Conservation (phyloP, 306 rosid species). For the Oxytropis ochrocephala region DNA sequence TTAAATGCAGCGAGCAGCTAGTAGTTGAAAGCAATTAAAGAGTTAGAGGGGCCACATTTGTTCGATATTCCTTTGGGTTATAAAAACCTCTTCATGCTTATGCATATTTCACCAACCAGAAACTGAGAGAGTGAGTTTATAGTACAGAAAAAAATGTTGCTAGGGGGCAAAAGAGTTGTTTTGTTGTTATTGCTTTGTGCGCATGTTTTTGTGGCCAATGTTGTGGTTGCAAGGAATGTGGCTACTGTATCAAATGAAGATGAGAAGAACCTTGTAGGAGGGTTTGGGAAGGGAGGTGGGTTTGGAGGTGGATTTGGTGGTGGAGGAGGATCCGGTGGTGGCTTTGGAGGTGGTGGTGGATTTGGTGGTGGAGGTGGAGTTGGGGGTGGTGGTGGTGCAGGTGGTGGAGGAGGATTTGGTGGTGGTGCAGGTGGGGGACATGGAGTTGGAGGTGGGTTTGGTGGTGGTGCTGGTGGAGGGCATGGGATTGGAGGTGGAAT, state of each 20-base stretch:
- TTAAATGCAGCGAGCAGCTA: slow-evolving; percentile 39
- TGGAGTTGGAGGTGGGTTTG: slow-evolving; percentile 21
- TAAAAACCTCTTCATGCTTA: slow-evolving; percentile 17
- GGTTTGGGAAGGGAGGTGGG: slow-evolving; percentile 42
- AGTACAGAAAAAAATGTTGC: slow-evolving; percentile 28
- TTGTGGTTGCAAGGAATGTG: slow-evolving; percentile 62
- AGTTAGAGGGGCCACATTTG: neutral
- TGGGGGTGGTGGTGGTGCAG: slow-evolving; percentile 22
- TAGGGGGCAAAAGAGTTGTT: slow-evolving; percentile 18
- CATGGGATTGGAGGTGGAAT: slow-evolving; percentile 15
- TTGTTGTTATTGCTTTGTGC: slow-evolving; percentile 45
- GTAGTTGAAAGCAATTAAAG: slow-evolving; percentile 51
- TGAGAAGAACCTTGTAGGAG: slow-evolving; percentile 26
- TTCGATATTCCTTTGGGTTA: neutral
- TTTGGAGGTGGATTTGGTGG: slow-evolving; percentile 29
- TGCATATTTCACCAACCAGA: slow-evolving; percentile 3
- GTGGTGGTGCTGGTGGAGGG: slow-evolving; percentile 32
- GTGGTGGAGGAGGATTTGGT: too few relatives aligned
- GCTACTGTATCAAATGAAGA: slow-evolving; percentile 29
- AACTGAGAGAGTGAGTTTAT: slow-evolving; percentile 3
- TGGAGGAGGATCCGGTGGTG: slow-evolving; percentile 1
- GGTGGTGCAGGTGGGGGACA: slow-evolving; percentile 17
- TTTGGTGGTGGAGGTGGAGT: slow-evolving; percentile 16
- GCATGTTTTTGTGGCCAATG: slow-evolving; percentile 41
- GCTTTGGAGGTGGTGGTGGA: slow-evolving; percentile 16